Percentiles rank a stretch among this genome's conserved stretches.
Conservation (phyloP, 148 eudicot genomes). For the Cornus florida region DNA sequence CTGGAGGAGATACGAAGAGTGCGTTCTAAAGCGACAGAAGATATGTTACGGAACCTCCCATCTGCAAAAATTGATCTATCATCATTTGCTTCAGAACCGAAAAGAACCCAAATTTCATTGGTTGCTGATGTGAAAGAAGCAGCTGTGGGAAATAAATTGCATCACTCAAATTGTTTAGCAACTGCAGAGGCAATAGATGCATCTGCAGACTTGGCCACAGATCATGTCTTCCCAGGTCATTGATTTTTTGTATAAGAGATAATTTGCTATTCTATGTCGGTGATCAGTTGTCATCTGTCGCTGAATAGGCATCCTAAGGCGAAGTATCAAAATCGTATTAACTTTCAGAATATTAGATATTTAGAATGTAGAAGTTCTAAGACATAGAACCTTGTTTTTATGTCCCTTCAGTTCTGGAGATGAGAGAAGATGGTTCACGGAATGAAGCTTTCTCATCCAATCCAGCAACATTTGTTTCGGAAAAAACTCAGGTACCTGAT, state of each 20-base stretch:
- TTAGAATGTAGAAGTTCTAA: not conserved
- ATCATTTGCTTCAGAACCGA: conserved; percentile 17
- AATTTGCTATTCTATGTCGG: not conserved
- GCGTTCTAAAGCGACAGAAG: conserved; percentile 82
- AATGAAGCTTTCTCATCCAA: conserved; percentile 15
- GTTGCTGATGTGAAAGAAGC: conserved; percentile 12
- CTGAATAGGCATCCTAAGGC: too few relatives aligned
- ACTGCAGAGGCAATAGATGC: conserved; percentile 15
- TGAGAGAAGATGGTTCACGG: conserved; percentile 10
- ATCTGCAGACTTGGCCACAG: conserved; percentile 16
- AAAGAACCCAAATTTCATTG: conserved; percentile 5
- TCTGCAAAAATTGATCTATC: conserved; percentile 24
- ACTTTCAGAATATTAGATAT: not conserved
- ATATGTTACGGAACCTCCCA: conserved; percentile 42
- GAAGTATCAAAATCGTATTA: not conserved
- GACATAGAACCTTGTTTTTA: not conserved
- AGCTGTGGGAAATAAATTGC: conserved; percentile 10
- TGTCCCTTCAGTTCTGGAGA: conserved; percentile 28
- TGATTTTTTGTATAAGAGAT: not conserved
- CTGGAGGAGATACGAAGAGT: conserved; percentile 83
- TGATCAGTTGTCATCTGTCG: not conserved
- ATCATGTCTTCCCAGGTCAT: conserved; percentile 27
- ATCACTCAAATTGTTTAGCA: conserved; percentile 9
- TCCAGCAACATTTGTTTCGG: conserved; percentile 13
- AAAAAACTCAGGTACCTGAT: conserved; percentile 22